Evolutionary conservation across 208 protist species (phyloP).

Genomic region (Leishmania lainsoni): DNA sequence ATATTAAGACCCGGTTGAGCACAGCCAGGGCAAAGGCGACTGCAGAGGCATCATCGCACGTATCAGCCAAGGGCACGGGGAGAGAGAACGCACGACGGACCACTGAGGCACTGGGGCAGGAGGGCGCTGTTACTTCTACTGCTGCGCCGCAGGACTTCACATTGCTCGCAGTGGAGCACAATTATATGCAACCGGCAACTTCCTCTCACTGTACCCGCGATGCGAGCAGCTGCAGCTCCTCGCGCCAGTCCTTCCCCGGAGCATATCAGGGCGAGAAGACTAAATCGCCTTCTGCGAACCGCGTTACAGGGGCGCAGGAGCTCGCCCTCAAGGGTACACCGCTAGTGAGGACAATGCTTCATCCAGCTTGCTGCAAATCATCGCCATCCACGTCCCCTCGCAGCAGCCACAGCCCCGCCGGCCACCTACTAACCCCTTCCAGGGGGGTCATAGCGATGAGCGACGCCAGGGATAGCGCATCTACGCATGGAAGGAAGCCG

Average conservation of each 20-base stretch:
- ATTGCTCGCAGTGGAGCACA: not conserved
- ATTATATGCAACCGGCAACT: not conserved
- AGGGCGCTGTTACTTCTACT: not conserved
- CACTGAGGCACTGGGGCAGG: not conserved
- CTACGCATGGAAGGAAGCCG: not conserved
- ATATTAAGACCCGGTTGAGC: not conserved
- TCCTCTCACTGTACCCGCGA: not conserved
- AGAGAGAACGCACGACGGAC: not conserved
- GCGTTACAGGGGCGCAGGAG: not conserved
- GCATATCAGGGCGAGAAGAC: not conserved
- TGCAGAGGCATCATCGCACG: not conserved
- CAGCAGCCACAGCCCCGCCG: not conserved
- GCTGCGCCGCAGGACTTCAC: not conserved
- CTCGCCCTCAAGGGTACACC: constrained; percentile 24
- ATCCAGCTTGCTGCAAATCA: constrained; percentile 16
- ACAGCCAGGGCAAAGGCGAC: not conserved
- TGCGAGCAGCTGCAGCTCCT: not conserved
- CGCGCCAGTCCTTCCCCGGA: too few species aligned
- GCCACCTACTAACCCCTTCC: not conserved
- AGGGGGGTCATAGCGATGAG: not conserved
- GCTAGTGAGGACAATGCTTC: constrained; percentile 9
- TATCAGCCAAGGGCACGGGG: too few species aligned
- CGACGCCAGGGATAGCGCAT: not conserved
- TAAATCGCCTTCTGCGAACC: not conserved
- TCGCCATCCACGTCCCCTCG: not conserved